A percentile compares a stretch with the other conserved stretches of the same genome.
Evolutionary conservation across 306 rosid species (phyloP).

Genomic region (Mimosa bimucronata): DNA sequence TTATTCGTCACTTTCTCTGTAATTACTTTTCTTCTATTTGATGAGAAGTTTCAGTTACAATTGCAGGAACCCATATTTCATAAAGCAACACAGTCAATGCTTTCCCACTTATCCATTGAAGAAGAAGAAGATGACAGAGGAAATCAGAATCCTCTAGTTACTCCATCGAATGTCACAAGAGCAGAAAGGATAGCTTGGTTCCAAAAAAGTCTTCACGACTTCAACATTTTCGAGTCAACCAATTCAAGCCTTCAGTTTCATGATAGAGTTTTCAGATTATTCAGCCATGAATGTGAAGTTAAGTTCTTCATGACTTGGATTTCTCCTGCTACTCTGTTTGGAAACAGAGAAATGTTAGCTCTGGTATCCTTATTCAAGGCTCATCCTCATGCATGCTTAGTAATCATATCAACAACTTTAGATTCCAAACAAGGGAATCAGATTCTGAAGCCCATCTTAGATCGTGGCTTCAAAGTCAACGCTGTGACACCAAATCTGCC

Average conservation of each 20-base stretch:
- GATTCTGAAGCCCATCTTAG: conserved; percentile 63
- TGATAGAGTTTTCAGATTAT: conserved; percentile 47
- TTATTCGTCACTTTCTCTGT: conserved; percentile 41
- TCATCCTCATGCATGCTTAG: conserved; percentile 71
- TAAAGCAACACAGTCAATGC: conserved; percentile 34
- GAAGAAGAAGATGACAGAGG: conserved; percentile 41
- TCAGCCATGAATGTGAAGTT: conserved; percentile 43
- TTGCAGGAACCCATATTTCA: conserved; percentile 2
- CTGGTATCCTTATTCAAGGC: conserved; percentile 64
- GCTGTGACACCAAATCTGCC: conserved; percentile 74
- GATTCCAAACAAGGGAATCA: conserved; percentile 54
- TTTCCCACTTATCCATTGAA: conserved; percentile 47
- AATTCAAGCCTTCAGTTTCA: conserved; percentile 42
- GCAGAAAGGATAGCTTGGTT: conserved; percentile 58
- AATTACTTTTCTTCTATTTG: conserved; percentile 44
- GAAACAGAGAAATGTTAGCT: conserved; percentile 55
- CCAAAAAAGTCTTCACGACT: conserved; percentile 34
- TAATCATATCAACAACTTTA: conserved; percentile 68
- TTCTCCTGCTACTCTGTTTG: conserved; percentile 45
- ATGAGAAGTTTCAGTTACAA: conserved; percentile 3
- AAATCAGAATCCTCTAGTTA: conserved; percentile 34
- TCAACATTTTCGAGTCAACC: conserved; percentile 57
- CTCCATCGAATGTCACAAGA: conserved; percentile 50
- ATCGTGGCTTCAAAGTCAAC: conserved; percentile 57
- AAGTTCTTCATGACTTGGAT: conserved; percentile 76